Evolutionary conservation across 129 eudicot species (phyloP), one percentile per base, ranked within the genome.

Genomic region (Ambrosia artemisiifolia): DNA sequence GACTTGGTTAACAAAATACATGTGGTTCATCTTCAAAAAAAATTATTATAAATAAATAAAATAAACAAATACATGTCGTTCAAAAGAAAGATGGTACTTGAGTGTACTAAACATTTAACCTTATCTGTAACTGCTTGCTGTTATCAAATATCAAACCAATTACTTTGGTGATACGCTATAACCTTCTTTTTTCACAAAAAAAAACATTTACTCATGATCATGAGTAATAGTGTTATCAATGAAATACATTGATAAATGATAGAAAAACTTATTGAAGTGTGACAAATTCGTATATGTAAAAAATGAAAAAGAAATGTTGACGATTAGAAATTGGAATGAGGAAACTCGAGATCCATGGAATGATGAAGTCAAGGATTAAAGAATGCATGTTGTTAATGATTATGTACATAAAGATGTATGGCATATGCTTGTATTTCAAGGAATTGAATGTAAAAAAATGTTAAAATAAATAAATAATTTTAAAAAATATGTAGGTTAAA

Each of bases 371-470:
- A 70, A 51, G 63, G 48, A 70, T 53, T 35, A 53, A 70, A 54
- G 19, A 20, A 53, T 19, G 35, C 74, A 35, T 51, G 36, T 16
- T 36, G 49, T 70, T 18, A 35, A 53, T 53, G 18, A 70, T 70
- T 16, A 19, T 70, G 74, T 51, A 16, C 63, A 10, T 69, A 50
- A 4, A 69, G 16, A 43, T 43, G 65, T 59, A 54, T 50, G 49
- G 14, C 50, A 70, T 70, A 51, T 35, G 74, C 74, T 70, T 70
- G 64, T 17, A 11, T 17, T 10, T 13, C 64, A 70, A 70, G 74
- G 16, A 50, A 69, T 32, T 34, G 16, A 19, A 3, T 43, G 3
- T 1, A 16, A 10, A 51, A 50, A 60, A 13, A 32, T 30, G 1
- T 59, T 59, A 30, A 32, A 32, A 59, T 13, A 3, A 12, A 4